These are phyloP conservation scores for Salix caprea DNA, from an alignment of 345 rosid species.

Conservation along the genomic window DNA sequence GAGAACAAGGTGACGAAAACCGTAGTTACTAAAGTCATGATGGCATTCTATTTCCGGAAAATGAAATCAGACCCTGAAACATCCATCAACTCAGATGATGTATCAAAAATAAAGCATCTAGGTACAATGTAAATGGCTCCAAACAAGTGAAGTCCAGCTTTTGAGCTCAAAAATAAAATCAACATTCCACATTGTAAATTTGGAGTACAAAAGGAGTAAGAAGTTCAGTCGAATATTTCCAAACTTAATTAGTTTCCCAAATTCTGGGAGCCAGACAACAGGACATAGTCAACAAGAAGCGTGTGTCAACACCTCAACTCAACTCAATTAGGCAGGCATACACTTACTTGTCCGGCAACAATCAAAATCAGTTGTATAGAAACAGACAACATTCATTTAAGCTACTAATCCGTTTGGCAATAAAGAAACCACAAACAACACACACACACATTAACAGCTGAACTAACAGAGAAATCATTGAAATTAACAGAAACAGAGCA, in stretches of 20 bases:
- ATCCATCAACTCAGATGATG: not conserved
- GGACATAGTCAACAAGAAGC: not conserved
- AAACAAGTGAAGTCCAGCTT: not conserved
- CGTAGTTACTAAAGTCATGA: not conserved
- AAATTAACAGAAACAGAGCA: not conserved
- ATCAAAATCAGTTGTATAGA: not conserved
- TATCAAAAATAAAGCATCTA: not conserved
- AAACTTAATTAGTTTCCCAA: not conserved
- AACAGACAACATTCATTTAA: not conserved
- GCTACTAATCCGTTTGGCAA: not conserved
- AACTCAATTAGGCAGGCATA: no score
- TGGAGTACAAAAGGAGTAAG: not conserved
- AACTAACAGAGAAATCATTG: not conserved
- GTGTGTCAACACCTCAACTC: not conserved
- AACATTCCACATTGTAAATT: not conserved
- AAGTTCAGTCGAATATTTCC: not conserved
- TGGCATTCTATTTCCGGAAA: not conserved
- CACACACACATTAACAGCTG: not conserved
- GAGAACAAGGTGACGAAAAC: not conserved
- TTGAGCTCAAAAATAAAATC: not conserved
- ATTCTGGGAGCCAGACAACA: not conserved
- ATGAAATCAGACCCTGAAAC: not conserved
- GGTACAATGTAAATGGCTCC: not conserved
- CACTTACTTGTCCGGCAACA: not conserved
- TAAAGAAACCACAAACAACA: not conserved